Evolutionary conservation across 78 protist species (phyloP).

Genomic region (Dictyostelium discoideum): dicty_2.7 NC_007089.4:3400501-3401000

Average conservation of each 20-base stretch:
- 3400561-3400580: slow-evolving; percentile 86
- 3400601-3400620: slow-evolving; percentile 98
- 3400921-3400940: slow-evolving; percentile 94
- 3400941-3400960: slow-evolving; percentile 91
- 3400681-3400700: slow-evolving; percentile 92
- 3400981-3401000: slow-evolving; percentile 94
- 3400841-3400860: slow-evolving; percentile 90
- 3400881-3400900: slow-evolving; percentile 92
- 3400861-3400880: slow-evolving; percentile 92
- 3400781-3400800: slow-evolving; percentile 97
- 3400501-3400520: slow-evolving; percentile 76
- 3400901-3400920: slow-evolving; percentile 95
- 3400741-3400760: slow-evolving; percentile 96
- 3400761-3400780: slow-evolving; percentile 97
- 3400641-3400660: slow-evolving; percentile 95
- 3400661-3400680: slow-evolving; percentile 91
- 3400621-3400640: slow-evolving; percentile 95
- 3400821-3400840: slow-evolving; percentile 85
- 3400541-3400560: slow-evolving; percentile 94
- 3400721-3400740: slow-evolving; percentile 95
- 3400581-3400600: slow-evolving; percentile 97
- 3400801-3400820: slow-evolving; percentile 91
- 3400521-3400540: slow-evolving; percentile 75
- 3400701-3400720: slow-evolving; percentile 93
- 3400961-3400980: slow-evolving; percentile 81